These are phyloP conservation scores for Exophiala sp. DNA, from an alignment of 2,329 filamentous ascomycete species.

Conservation along the genomic window DNA sequence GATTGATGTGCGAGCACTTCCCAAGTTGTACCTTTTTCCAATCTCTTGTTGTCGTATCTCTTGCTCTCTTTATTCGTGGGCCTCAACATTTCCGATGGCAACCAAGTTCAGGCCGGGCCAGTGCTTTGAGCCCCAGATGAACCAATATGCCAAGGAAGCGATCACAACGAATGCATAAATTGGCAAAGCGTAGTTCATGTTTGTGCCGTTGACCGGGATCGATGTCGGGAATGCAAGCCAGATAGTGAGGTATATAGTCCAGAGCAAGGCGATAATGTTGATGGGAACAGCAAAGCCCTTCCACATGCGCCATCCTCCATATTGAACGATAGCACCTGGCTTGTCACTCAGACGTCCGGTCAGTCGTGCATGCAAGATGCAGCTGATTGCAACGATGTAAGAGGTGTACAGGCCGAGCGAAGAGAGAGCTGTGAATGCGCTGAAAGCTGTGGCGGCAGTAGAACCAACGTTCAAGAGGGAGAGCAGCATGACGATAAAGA, in stretches of 20 bases:
- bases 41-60: neutral
- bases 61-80: conserved; percentile 8
- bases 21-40: no score
- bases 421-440: conserved; percentile 39
- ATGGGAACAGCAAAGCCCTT: conserved; percentile 31
- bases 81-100: conserved; percentile 18
- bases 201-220: conserved; percentile 34
- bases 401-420: conserved; percentile 39
- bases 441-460: conserved; percentile 35
- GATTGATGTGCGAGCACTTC: no score
- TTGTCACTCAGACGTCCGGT: conserved; percentile 31
- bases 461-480: conserved; percentile 41
- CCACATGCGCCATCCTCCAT: conserved; percentile 34
- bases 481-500: conserved; percentile 35
- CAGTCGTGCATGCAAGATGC: conserved; percentile 24
- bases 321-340: conserved; percentile 14
- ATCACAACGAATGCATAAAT: conserved; percentile 32
- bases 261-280: conserved; percentile 37
- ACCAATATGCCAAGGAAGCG: conserved; percentile 22
- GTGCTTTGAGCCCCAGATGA: conserved; percentile 18
- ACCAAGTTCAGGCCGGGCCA: conserved; percentile 20
- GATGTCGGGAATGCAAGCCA: conserved; percentile 36
- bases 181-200: conserved; percentile 40
- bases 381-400: conserved; percentile 40
- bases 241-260: conserved; percentile 31